phyloP scores from a whole-genome alignment of 2,329 filamentous ascomycete genomes.

The Claviceps monticola region DNA sequence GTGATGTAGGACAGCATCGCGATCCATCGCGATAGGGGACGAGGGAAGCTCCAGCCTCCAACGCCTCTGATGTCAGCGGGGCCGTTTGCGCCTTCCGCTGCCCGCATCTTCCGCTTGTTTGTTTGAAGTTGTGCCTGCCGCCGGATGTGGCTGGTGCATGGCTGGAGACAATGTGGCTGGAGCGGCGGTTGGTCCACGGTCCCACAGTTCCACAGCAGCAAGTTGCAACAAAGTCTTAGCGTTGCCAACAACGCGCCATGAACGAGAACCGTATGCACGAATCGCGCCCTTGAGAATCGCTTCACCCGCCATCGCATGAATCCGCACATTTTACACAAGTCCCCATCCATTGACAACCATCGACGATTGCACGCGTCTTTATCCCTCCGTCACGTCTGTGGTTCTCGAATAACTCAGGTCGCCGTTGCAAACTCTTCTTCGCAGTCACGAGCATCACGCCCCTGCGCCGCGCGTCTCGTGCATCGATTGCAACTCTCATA shows the following conservation, averaged over 20 bases:
- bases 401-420: not conserved
- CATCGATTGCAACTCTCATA: not conserved
- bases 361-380: not conserved
- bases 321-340: not conserved
- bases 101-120: too few species aligned
- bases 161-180: too few species aligned
- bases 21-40: too few species aligned
- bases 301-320: not conserved
- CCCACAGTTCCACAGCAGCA: too few species aligned
- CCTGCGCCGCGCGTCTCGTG: not conserved
- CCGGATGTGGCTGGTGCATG: not conserved
- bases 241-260: not conserved
- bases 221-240: not conserved
- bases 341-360: not conserved
- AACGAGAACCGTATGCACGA: not conserved
- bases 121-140: not conserved
- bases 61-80: slow-evolving; percentile 8
- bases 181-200: too few species aligned
- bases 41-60: not conserved
- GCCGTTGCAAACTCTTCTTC: not conserved
- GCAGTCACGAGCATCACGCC: not conserved
- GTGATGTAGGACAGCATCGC: too few species aligned
- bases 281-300: not conserved
- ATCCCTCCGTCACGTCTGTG: not conserved
- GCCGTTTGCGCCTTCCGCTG: not conserved